A percentile compares a stretch with the other conserved stretches of the same genome.
phyloP scores from a whole-genome alignment of 1,284 basidiomycete species.

The Fistulina hepatica region DNA sequence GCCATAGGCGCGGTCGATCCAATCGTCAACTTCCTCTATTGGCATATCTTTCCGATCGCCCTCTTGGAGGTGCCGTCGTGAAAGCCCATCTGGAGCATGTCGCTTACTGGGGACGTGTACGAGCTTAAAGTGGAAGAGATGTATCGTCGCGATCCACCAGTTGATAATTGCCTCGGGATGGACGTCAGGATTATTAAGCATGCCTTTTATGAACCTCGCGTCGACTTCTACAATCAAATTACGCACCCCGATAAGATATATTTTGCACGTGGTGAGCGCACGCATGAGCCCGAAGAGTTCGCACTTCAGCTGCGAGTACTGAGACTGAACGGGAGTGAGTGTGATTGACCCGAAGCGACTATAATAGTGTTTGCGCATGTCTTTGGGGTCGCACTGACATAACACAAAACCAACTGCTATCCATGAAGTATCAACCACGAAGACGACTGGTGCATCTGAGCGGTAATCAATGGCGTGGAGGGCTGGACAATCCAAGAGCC shows the following conservation, averaged over 20 bases:
- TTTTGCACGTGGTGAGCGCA: slow-evolving; percentile 6
- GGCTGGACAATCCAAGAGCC: slow-evolving; percentile 13
- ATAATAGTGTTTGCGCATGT: slow-evolving; percentile 15
- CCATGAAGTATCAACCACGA: slow-evolving; percentile 21
- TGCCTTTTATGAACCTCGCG: slow-evolving; percentile 9
- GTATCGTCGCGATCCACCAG: slow-evolving; percentile 8
- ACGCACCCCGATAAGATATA: slow-evolving; percentile 7
- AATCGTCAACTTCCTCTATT: no score
- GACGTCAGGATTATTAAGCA: slow-evolving; percentile 9
- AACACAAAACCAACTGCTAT: slow-evolving; percentile 25
- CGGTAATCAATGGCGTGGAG: slow-evolving; percentile 11
- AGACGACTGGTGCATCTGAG: slow-evolving; percentile 2
- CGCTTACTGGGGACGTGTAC: slow-evolving; percentile 7
- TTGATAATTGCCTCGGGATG: slow-evolving; percentile 8
- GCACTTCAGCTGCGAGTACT: slow-evolving; percentile 32
- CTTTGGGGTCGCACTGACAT: slow-evolving; percentile 18
- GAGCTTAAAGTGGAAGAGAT: slow-evolving; percentile 7
- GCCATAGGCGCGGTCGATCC: no score
- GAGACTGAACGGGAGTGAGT: slow-evolving; percentile 23
- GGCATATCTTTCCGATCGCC: no score
- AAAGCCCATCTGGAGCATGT: slow-evolving; percentile 11
- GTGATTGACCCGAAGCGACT: slow-evolving; percentile 27
- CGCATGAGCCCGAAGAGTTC: slow-evolving; percentile 24
- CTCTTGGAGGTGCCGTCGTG: slow-evolving; percentile 3
- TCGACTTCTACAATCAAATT: slow-evolving; percentile 6